phyloP scores from a whole-genome alignment of 169 alveolate species.

The Besnoitia besnoiti region DNA sequence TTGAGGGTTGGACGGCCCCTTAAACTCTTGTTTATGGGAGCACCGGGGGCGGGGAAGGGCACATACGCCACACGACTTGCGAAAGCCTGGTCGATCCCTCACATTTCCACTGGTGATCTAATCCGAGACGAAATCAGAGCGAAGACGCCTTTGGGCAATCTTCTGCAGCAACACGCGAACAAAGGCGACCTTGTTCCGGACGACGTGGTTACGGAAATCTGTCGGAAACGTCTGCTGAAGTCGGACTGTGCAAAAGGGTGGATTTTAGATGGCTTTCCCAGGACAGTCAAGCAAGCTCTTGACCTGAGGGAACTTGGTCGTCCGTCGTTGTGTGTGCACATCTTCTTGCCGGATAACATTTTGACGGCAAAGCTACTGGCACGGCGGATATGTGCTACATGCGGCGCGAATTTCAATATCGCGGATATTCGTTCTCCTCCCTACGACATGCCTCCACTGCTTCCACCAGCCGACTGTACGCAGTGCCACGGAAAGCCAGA shows the following conservation, averaged over 20 bases:
- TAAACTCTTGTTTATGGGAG: slow-evolving; percentile 64
- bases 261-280: slow-evolving; percentile 77
- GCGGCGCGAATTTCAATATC: slow-evolving; percentile 68
- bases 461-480: slow-evolving; percentile 57
- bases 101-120: slow-evolving; percentile 69
- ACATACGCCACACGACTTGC: slow-evolving; percentile 65
- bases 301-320: slow-evolving; percentile 42
- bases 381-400: slow-evolving; percentile 63
- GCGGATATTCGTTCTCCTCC: slow-evolving; percentile 65
- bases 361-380: slow-evolving; percentile 59
- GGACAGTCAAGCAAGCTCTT: slow-evolving; percentile 71
- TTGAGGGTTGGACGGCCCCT: background rate
- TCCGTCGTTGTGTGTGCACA: slow-evolving; percentile 67
- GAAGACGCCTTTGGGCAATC: slow-evolving; percentile 37
- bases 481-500: slow-evolving; percentile 33
- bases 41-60: slow-evolving; percentile 75
- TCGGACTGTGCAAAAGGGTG: slow-evolving; percentile 36
- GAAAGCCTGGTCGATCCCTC: slow-evolving; percentile 49
- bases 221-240: slow-evolving; percentile 14
- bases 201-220: slow-evolving; percentile 54
- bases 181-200: slow-evolving; percentile 73
- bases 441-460: slow-evolving; percentile 68
- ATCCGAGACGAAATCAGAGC: slow-evolving; percentile 54
- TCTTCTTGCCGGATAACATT: slow-evolving; percentile 39
- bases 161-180: slow-evolving; percentile 36